These are phyloP conservation scores for Pleurotus pulmonarius DNA, from an alignment of 768 basidiomycete genomes.

Conservation along the genomic window DNA sequence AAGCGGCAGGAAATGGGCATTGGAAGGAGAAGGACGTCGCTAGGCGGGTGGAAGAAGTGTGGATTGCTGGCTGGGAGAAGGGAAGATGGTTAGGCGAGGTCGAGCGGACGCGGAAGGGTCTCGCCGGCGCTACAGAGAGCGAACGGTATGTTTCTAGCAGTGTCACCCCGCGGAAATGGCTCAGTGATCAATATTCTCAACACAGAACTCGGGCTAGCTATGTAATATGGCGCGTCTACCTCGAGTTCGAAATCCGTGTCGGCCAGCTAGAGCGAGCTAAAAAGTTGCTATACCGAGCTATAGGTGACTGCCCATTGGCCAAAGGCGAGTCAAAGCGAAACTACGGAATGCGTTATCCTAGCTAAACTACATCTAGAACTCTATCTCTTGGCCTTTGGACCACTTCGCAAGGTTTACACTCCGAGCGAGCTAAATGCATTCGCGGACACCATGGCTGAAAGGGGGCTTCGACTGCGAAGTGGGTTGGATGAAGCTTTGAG, in stretches of 20 bases:
- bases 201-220: slow-evolving; percentile 63
- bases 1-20: slow-evolving; percentile 39
- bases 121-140: slow-evolving; percentile 58
- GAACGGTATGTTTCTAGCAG: slow-evolving; percentile 40
- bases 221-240: slow-evolving; percentile 66
- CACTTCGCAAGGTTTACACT: slow-evolving; percentile 60
- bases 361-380: slow-evolving; percentile 41
- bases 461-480: slow-evolving; percentile 59
- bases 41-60: slow-evolving; percentile 64
- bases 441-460: slow-evolving; percentile 74
- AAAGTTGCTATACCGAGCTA: slow-evolving; percentile 67
- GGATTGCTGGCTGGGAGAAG: slow-evolving; percentile 78
- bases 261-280: slow-evolving; percentile 62
- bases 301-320: slow-evolving; percentile 68
- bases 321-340: slow-evolving; percentile 54
- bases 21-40: slow-evolving; percentile 50
- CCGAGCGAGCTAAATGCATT: slow-evolving; percentile 54
- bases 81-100: slow-evolving; percentile 67
- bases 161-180: background rate
- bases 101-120: slow-evolving; percentile 65
- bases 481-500: slow-evolving; percentile 58
- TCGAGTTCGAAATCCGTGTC: slow-evolving; percentile 73
- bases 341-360: no score
- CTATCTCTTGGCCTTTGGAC: slow-evolving; percentile 75
- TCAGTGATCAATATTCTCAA: background rate